A percentile compares a stretch with the other conserved stretches of the same genome.
Evolutionary conservation across 1,284 basidiomycete genomes (phyloP).

Genomic region (Xanthoconium separans): DNA sequence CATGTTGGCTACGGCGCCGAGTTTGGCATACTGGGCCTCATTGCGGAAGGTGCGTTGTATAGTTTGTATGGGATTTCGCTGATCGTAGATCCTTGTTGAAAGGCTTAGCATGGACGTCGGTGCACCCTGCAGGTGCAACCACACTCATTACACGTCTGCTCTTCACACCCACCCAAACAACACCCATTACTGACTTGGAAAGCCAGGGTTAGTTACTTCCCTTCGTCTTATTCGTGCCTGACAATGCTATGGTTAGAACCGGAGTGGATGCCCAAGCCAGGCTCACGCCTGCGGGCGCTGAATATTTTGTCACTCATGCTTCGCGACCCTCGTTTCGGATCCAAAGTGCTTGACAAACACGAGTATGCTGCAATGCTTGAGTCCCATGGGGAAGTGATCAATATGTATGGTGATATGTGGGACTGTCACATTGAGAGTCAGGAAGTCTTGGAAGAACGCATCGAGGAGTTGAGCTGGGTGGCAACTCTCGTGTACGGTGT

Average conservation of each 20-base stretch:
- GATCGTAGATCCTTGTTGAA: conserved; percentile 1
- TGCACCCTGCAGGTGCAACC: conserved; percentile 36
- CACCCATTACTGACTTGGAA: conserved; percentile 29
- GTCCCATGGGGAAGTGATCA: conserved; percentile 32
- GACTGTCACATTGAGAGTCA: conserved; percentile 28
- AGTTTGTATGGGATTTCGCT: neutral
- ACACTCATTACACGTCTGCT: conserved; percentile 32
- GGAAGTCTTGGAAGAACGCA: conserved; percentile 25
- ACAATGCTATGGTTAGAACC: conserved; percentile 10
- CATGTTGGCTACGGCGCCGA: conserved; percentile 64
- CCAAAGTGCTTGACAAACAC: conserved; percentile 29
- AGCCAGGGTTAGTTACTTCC: conserved; percentile 14
- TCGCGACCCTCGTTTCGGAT: conserved; percentile 34
- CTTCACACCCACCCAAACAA: conserved; percentile 25
- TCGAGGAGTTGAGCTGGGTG: conserved; percentile 36
- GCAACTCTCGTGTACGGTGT: conserved; percentile 34
- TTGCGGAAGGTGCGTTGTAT: conserved; percentile 53
- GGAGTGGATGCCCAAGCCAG: conserved; percentile 25
- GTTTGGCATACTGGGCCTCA: conserved; percentile 59
- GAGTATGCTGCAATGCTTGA: conserved; percentile 32
- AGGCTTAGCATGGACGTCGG: conserved; percentile 47
- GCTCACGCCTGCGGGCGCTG: conserved; percentile 35
- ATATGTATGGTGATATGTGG: conserved; percentile 32
- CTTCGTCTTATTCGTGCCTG: neutral
- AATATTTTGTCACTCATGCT: conserved; percentile 40